A percentile compares a stretch with the other conserved stretches of the same genome.
Conservation (phyloP, 2,329 filamentous ascomycete species). For the Fusarium sp. region DNA sequence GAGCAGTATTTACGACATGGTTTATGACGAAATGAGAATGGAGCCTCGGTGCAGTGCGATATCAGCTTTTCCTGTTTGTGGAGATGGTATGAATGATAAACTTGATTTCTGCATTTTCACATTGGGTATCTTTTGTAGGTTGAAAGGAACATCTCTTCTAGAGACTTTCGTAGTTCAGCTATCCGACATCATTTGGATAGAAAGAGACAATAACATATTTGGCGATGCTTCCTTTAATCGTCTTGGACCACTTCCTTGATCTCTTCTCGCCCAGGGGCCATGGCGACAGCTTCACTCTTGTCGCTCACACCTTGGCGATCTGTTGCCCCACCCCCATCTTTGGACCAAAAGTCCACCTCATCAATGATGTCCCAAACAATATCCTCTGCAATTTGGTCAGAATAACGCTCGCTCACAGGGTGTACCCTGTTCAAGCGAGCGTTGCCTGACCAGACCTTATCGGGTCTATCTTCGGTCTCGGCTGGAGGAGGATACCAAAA, state of each 20-base stretch:
- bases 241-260: conserved; percentile 74
- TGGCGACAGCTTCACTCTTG: conserved; percentile 55
- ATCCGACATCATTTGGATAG: neutral
- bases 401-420: conserved; percentile 80
- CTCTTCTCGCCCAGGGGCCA: conserved; percentile 61
- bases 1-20: conserved; percentile 21
- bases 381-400: conserved; percentile 95
- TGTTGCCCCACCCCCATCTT: conserved; percentile 67
- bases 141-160: neutral
- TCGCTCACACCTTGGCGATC: conserved; percentile 57
- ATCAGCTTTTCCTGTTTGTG: conserved; percentile 18
- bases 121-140: conserved; percentile 43
- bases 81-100: conserved; percentile 18
- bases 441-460: conserved; percentile 52
- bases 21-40: conserved; percentile 20
- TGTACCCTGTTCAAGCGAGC: conserved; percentile 53
- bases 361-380: conserved; percentile 92
- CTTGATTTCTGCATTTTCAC: conserved; percentile 30
- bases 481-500: conserved; percentile 88
- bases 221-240: conserved; percentile 52
- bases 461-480: conserved; percentile 58
- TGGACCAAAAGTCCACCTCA: conserved; percentile 89
- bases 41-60: conserved; percentile 12
- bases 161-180: neutral
- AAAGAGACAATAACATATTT: neutral